phyloP scores from a whole-genome alignment of 192 early-diverging fungal genomes.

The Oehlia diaphana region DNA sequence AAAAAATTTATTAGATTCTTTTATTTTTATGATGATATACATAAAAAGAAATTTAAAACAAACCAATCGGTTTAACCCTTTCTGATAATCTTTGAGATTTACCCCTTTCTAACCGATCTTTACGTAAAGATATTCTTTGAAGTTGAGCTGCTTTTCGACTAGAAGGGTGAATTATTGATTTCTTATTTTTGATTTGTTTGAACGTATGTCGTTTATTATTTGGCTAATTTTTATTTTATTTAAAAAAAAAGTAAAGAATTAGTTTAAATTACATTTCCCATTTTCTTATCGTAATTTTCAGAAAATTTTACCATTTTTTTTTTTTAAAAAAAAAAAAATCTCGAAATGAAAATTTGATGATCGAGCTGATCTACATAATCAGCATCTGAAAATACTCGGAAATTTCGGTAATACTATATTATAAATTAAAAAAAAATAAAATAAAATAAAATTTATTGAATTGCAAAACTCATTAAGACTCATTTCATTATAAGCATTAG shows the following conservation, averaged over 20 bases:
- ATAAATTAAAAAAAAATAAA: too few relatives aligned
- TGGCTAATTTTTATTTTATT: slow-evolving; percentile 20
- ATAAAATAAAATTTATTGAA: too few relatives aligned
- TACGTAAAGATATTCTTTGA: slow-evolving; percentile 48
- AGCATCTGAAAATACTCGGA: too few relatives aligned
- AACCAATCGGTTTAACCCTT: slow-evolving; percentile 35
- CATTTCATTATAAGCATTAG: too few relatives aligned
- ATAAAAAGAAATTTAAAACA: not conserved
- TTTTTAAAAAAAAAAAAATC: too few relatives aligned
- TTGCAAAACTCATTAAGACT: too few relatives aligned
- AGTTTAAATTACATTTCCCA: too few relatives aligned
- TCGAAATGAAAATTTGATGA: too few relatives aligned
- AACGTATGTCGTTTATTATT: slow-evolving; percentile 57
- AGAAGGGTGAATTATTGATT: slow-evolving; percentile 50
- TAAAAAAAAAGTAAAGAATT: not conserved
- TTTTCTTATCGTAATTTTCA: too few relatives aligned
- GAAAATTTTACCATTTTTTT: too few relatives aligned
- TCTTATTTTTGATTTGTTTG: slow-evolving; percentile 59
- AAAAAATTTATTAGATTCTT: slow-evolving; percentile 31
- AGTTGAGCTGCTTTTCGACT: slow-evolving; percentile 58
- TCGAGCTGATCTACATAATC: too few relatives aligned
- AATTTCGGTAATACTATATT: too few relatives aligned
- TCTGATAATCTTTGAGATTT: slow-evolving; percentile 21
- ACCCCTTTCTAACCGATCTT: slow-evolving; percentile 48
- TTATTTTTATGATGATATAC: not conserved